These are phyloP conservation scores for Naganishia friedmannii DNA, from an alignment of 768 basidiomycete species.

Conservation along the genomic window DNA sequence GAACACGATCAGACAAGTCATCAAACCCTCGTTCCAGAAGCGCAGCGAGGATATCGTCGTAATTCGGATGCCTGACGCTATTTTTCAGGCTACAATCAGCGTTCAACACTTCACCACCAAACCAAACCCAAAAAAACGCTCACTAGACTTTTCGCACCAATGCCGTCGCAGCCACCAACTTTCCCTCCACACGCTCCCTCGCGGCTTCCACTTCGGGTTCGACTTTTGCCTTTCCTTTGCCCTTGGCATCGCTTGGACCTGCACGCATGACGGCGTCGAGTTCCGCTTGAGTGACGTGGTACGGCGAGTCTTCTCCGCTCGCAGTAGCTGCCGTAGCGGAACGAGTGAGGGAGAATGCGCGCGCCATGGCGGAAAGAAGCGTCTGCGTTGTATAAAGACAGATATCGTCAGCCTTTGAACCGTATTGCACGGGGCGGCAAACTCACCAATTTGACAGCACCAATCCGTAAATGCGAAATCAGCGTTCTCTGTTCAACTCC, in stretches of 20 bases:
- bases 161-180: constrained; percentile 62
- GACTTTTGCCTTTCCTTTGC: constrained; percentile 44
- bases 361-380: constrained; percentile 72
- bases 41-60: constrained; percentile 59
- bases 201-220: constrained; percentile 46
- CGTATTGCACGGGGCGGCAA: too few relatives aligned
- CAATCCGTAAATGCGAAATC: constrained; percentile 74
- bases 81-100: background rate
- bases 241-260: constrained; percentile 44
- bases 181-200: constrained; percentile 49
- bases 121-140: constrained; percentile 1
- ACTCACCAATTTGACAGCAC: constrained; percentile 69
- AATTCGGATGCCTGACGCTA: constrained; percentile 50
- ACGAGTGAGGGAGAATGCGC: constrained; percentile 68
- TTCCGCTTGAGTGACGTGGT: constrained; percentile 36
- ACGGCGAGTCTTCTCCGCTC: constrained; percentile 9
- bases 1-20: constrained; percentile 61
- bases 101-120: background rate
- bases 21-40: constrained; percentile 60
- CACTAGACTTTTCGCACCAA: constrained; percentile 66
- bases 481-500: constrained; percentile 56
- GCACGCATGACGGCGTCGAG: constrained; percentile 40
- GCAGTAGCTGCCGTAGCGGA: constrained; percentile 36
- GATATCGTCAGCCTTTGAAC: background rate
- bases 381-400: constrained; percentile 51